Conservation (phyloP, 768 basidiomycete species). For the Ephemerocybe angulata region DNA sequence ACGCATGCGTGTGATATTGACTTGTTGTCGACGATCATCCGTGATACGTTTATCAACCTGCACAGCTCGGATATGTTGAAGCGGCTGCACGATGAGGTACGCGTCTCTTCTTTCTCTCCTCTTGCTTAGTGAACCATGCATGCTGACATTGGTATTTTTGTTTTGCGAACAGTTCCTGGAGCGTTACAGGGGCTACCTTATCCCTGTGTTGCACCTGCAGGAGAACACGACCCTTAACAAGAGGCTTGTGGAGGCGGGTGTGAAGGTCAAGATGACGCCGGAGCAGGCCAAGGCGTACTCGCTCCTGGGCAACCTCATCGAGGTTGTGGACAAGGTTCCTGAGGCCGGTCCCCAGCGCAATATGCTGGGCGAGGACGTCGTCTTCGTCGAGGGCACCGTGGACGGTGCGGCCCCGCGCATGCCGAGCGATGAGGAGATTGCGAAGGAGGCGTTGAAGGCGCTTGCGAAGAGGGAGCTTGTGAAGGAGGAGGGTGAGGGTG, state of each 20-base stretch:
- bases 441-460: constrained; percentile 8
- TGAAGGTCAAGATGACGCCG: constrained; percentile 38
- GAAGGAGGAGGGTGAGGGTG: constrained; percentile 14
- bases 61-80: constrained; percentile 84
- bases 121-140: neutral
- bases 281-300: constrained; percentile 35
- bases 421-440: constrained; percentile 15
- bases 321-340: too few species aligned
- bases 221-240: constrained; percentile 29
- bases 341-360: too few species aligned
- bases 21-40: constrained; percentile 83
- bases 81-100: constrained; percentile 70
- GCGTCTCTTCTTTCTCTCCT: constrained; percentile 17
- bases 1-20: constrained; percentile 88
- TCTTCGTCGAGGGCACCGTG: constrained; percentile 3
- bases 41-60: constrained; percentile 89
- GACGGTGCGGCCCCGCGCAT: constrained; percentile 9
- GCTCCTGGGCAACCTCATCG: constrained; percentile 32
- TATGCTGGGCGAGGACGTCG: constrained; percentile 7
- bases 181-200: constrained; percentile 70
- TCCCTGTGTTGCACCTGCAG: constrained; percentile 53
- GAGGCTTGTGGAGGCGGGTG: constrained; percentile 41
- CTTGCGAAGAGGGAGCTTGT: too few species aligned
- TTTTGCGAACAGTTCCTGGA: constrained; percentile 53
- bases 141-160: neutral